These are phyloP conservation scores for Nemania sp. DNA, from an alignment of 2,329 filamentous ascomycete genomes.

Conservation along the genomic window DNA sequence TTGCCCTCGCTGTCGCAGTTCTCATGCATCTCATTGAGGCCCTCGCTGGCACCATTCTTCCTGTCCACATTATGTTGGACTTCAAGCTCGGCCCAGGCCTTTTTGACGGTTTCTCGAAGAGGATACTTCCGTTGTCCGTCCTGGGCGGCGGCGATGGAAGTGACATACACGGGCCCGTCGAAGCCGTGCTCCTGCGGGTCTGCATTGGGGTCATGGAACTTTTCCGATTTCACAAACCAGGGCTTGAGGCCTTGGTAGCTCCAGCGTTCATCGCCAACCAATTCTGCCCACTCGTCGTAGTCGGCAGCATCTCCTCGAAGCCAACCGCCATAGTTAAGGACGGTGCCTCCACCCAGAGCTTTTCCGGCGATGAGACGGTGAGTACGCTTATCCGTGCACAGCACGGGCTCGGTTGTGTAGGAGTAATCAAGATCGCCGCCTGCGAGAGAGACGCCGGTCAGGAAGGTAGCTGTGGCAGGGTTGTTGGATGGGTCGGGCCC, in stretches of 20 bases:
- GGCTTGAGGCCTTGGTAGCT: slow-evolving; percentile 50
- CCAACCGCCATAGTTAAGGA: slow-evolving; percentile 37
- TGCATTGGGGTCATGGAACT: slow-evolving; percentile 36
- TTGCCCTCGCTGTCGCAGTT: slow-evolving; percentile 26
- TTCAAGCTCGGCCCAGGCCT: slow-evolving; percentile 40
- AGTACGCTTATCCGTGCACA: slow-evolving; percentile 22
- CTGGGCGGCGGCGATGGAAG: slow-evolving; percentile 28
- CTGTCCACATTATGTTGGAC: slow-evolving; percentile 34
- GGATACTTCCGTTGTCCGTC: slow-evolving; percentile 39
- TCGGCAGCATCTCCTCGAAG: slow-evolving; percentile 33
- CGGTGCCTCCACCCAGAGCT: slow-evolving; percentile 33
- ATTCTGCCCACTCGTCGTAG: slow-evolving; percentile 33
- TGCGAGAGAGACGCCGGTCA: slow-evolving; percentile 30
- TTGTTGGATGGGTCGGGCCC: slow-evolving; percentile 31
- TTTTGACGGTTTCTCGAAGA: slow-evolving; percentile 35
- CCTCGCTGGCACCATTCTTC: slow-evolving; percentile 38
- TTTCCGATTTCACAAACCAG: slow-evolving; percentile 48
- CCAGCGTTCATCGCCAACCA: slow-evolving; percentile 41
- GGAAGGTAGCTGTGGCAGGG: slow-evolving; percentile 25
- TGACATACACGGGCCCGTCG: slow-evolving; percentile 35
- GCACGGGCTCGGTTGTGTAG: slow-evolving; percentile 31
- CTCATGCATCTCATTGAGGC: slow-evolving; percentile 40
- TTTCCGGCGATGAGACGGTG: slow-evolving; percentile 30
- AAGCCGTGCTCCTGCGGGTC: slow-evolving; percentile 34
- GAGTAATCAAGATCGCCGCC: slow-evolving; percentile 32